Evolutionary conservation across 164 flowering plant genomes (phyloP).

Genomic region (Vitis riparia): DNA sequence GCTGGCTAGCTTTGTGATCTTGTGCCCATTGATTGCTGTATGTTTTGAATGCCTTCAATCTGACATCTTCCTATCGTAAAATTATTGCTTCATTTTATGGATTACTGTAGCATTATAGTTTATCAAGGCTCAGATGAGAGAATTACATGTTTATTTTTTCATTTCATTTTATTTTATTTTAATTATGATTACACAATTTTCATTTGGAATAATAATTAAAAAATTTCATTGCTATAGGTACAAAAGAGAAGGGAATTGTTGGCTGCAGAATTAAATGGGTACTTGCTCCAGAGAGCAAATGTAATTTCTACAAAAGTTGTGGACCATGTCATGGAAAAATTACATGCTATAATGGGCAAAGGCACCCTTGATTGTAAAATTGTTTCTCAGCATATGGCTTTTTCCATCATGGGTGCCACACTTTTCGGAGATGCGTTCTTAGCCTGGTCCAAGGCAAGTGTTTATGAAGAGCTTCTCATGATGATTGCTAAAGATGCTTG

Average conservation of each 20-base stretch:
- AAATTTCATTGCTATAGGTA: conserved; percentile 30
- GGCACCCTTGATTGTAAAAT: conserved; percentile 45
- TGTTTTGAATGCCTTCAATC: background rate
- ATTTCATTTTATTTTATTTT: background rate
- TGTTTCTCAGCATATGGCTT: conserved; percentile 62
- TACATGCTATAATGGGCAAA: conserved; percentile 25
- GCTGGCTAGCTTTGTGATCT: background rate
- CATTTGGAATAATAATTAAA: background rate
- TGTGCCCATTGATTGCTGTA: background rate
- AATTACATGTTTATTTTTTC: background rate
- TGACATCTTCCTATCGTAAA: background rate
- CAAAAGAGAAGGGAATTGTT: conserved; percentile 46
- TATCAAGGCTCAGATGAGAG: background rate
- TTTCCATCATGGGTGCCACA: conserved; percentile 53
- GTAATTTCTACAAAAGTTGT: conserved; percentile 33
- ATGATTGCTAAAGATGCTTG: conserved; percentile 63
- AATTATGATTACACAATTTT: background rate
- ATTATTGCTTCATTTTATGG: background rate
- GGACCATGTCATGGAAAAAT: conserved; percentile 41
- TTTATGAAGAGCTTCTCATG: conserved; percentile 61
- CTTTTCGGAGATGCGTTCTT: conserved; percentile 63
- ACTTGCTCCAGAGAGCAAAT: conserved; percentile 36
- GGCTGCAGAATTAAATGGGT: conserved; percentile 39
- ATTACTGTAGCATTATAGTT: background rate
- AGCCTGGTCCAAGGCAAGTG: conserved; percentile 50